Evolutionary conservation across 768 basidiomycete genomes (phyloP).

Genomic region (Psilocybe cubensis): DNA sequence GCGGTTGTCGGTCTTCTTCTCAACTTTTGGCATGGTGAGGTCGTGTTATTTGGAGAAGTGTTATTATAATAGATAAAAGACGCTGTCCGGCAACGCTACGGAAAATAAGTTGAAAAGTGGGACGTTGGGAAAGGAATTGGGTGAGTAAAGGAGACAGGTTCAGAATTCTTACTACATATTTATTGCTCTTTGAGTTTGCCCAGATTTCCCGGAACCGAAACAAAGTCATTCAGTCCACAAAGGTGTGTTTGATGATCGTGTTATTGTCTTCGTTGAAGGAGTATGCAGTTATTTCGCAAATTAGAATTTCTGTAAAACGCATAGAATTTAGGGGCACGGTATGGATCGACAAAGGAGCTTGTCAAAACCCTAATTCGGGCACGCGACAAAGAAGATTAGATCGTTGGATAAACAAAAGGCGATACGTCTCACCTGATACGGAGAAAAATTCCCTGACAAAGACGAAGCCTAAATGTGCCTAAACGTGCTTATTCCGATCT

Average conservation of each 20-base stretch:
- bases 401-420: conserved; percentile 14
- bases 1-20: conserved; percentile 6
- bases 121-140: conserved; percentile 16
- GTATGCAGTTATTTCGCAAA: conserved; percentile 15
- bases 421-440: conserved; percentile 24
- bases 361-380: conserved; percentile 11
- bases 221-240: conserved; percentile 22
- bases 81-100: conserved; percentile 51
- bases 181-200: conserved; percentile 17
- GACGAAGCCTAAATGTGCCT: conserved; percentile 5
- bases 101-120: conserved; percentile 16
- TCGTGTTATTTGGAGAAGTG: background rate
- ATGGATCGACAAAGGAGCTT: conserved; percentile 14
- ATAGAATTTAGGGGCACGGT: conserved; percentile 8
- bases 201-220: conserved; percentile 23
- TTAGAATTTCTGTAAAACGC: conserved; percentile 14
- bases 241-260: conserved; percentile 19
- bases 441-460: conserved; percentile 18
- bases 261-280: conserved; percentile 22
- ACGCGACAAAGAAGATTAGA: conserved; percentile 16
- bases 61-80: conserved; percentile 27
- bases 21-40: conserved; percentile 12
- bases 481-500: conserved; percentile 9
- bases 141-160: conserved; percentile 16
- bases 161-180: conserved; percentile 18